These are phyloP conservation scores for Xylaria sp. DNA, from an alignment of 2,329 filamentous ascomycete genomes.

Conservation along the genomic window DNA sequence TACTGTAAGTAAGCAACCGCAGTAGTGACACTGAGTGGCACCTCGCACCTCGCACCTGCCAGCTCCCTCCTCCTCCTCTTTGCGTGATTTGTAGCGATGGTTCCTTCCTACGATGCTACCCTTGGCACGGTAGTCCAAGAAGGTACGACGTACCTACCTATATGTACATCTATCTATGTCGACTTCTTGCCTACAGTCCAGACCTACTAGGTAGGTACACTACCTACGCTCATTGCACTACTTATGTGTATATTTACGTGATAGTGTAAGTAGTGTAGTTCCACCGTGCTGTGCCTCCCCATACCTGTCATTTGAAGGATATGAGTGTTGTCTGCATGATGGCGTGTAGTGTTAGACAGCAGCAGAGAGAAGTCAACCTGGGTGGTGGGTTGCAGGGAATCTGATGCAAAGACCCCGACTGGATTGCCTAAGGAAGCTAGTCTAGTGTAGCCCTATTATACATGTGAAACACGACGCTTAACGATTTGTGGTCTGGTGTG, in stretches of 20 bases:
- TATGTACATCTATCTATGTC: neutral
- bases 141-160: neutral
- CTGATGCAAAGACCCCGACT: neutral
- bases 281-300: neutral
- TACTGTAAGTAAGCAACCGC: no score
- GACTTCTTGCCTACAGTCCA: no score
- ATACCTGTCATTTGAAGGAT: neutral
- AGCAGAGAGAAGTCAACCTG: neutral
- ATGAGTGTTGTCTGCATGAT: slow-evolving; percentile 14
- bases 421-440: slow-evolving; percentile 12
- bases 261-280: no score
- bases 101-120: no score
- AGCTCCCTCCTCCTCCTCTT: no score
- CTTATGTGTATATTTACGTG: neutral
- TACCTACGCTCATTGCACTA: neutral
- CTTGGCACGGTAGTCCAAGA: no score
- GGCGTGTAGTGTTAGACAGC: no score
- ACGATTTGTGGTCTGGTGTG: slow-evolving; percentile 7
- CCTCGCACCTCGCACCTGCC: no score
- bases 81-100: no score
- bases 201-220: no score
- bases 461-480: slow-evolving; percentile 24
- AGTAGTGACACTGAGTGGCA: no score
- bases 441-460: slow-evolving; percentile 5
- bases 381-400: neutral